Conservation (phyloP, 306 rosid genomes). For the Begonia peltatifolia region DNA sequence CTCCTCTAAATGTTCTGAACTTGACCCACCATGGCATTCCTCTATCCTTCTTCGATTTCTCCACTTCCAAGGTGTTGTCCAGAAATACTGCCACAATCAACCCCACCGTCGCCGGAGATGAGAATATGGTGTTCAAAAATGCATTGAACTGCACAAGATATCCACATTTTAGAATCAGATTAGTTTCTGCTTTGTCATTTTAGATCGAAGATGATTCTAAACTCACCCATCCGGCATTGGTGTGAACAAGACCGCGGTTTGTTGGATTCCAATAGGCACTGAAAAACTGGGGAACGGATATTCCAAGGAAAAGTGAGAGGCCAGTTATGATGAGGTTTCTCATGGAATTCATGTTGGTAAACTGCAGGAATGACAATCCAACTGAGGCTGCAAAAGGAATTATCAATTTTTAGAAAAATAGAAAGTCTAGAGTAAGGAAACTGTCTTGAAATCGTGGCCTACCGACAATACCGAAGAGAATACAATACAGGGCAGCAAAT, state of each 20-base stretch:
- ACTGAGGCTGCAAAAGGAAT: conserved; percentile 54
- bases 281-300: conserved; percentile 83
- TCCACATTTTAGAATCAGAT: neutral
- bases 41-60: conserved; percentile 72
- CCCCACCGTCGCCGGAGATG: conserved; percentile 71
- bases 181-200: neutral
- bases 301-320: conserved; percentile 76
- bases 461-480: conserved; percentile 91
- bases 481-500: conserved; percentile 71
- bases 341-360: conserved; percentile 93
- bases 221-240: conserved; percentile 87
- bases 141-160: conserved; percentile 78
- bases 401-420: conserved; percentile 10
- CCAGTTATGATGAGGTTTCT: conserved; percentile 88
- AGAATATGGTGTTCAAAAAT: conserved; percentile 68
- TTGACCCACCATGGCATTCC: conserved; percentile 99
- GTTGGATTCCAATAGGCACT: conserved; percentile 40
- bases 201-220: neutral
- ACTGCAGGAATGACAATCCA: conserved; percentile 89
- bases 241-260: conserved; percentile 62
- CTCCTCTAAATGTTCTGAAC: conserved; percentile 88
- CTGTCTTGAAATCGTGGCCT: conserved; percentile 16
- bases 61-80: conserved; percentile 83
- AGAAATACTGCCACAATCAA: conserved; percentile 82
- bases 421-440: conserved; percentile 1